Evolutionary conservation across 2,329 filamentous ascomycete species (phyloP), one percentile per base, ranked within the genome.

Genomic region (Leptographium wingfieldii): DNA sequence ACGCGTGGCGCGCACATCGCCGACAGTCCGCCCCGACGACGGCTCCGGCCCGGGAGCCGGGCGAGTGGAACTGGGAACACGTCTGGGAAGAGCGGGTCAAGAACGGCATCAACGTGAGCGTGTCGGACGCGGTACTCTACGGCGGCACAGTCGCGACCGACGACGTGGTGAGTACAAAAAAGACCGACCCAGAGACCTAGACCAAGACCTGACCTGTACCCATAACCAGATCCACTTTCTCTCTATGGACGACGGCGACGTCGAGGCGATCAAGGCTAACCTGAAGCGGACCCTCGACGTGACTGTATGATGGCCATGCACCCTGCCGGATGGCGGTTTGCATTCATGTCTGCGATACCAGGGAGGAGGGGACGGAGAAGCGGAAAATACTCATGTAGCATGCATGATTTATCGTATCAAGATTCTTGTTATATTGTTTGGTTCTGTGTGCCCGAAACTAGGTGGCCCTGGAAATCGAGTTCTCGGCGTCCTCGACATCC

Each of bases 21-120:
- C 74, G 71, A 66, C 66, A 80, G n/a, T 5, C 5, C 14, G 46
- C 22, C n/a, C n/a, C 35, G 9, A 38, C 35, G 9, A 38, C 35
- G 7, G 12, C 35, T 38, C 16, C 60, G 54, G 25, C 53, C 16
- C 57, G 38, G 56, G 51, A 60, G 62, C 49, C 59, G 22, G 29
- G 10, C 35, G 53, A 95, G 67, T 97, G 92, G 92, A 95, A 95
- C 69, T 97, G 92, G 92, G 90, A 96, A 68, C 92, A 92, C 0
- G 92, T 97, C 0, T 99, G 92, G 92, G 89, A 95, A 69, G 87
- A 92, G 64, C 81, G 92, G 59, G 92, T 96, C 1, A 86, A 83
- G 71, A 88, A 87, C 70, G 87, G 87, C 22, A 82, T 96, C 52
- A 81, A 86, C 57, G 79, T 81, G 11, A 95, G 90, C 68, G 74